Evolutionary conservation across 345 rosid genomes (phyloP).

Genomic region (Aquilaria sinensis): DNA sequence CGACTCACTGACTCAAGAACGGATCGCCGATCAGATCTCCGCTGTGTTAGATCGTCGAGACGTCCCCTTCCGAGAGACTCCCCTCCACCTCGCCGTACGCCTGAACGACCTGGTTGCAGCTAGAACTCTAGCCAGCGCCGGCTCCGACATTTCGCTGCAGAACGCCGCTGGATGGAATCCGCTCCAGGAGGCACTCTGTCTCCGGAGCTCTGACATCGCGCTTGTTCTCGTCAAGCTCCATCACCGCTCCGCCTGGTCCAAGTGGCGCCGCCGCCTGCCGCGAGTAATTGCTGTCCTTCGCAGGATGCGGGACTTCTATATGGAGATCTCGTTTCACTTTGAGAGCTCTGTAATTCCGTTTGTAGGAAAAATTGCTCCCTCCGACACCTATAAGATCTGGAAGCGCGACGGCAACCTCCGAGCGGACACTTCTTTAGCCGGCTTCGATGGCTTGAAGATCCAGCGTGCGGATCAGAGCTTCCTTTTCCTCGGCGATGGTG

Average conservation of each 20-base stretch:
- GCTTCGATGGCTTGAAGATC: constrained; percentile 86
- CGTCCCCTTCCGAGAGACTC: constrained; percentile 74
- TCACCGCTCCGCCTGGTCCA: constrained; percentile 73
- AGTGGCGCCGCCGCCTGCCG: constrained; percentile 89
- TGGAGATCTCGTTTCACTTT: constrained; percentile 88
- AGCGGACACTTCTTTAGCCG: constrained; percentile 76
- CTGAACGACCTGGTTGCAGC: constrained; percentile 51
- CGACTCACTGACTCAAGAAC: constrained; percentile 66
- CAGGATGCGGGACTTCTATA: constrained; percentile 89
- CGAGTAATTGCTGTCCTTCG: constrained; percentile 58
- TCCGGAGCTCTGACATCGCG: constrained; percentile 52
- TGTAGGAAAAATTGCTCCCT: constrained; percentile 81
- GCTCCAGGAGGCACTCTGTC: constrained; percentile 72
- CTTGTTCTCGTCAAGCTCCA: constrained; percentile 39
- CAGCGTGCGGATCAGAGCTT: constrained; percentile 87
- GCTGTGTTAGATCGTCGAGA: constrained; percentile 75
- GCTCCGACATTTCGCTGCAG: constrained; percentile 73
- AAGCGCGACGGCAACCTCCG: constrained; percentile 87
- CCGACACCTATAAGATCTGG: constrained; percentile 97
- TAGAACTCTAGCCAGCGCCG: constrained; percentile 46
- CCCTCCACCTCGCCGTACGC: constrained; percentile 85
- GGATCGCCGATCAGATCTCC: constrained; percentile 67
- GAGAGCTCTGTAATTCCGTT: constrained; percentile 95
- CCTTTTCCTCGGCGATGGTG: constrained; percentile 83
- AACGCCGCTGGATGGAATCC: constrained; percentile 84